A percentile compares a stretch with the other conserved stretches of the same genome.
Conservation (phyloP, 305 asterid genomes). For the Petunia hybrid region DNA sequence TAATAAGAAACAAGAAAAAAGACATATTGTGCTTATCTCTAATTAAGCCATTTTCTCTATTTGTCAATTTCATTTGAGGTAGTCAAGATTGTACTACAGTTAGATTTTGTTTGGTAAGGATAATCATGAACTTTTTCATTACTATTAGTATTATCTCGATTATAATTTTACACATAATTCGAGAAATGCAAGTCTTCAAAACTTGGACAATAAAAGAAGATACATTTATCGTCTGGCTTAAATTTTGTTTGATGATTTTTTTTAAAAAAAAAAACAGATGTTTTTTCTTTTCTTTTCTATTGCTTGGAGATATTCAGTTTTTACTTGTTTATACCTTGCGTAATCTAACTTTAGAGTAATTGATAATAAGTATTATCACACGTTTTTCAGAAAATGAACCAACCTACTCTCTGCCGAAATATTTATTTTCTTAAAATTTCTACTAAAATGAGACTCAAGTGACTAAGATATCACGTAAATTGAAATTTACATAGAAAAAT, state of each 20-base stretch:
- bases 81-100: conserved; percentile 21
- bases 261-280: background rate
- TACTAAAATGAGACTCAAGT: too few relatives aligned
- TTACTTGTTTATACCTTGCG: background rate
- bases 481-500: too few relatives aligned
- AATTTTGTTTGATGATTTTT: background rate
- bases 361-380: too few relatives aligned
- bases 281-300: background rate
- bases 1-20: background rate
- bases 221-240: background rate
- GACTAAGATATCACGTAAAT: too few relatives aligned
- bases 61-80: conserved; percentile 1
- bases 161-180: background rate
- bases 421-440: too few relatives aligned
- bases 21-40: background rate
- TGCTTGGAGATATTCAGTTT: background rate
- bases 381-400: too few relatives aligned
- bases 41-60: background rate
- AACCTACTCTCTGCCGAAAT: too few relatives aligned
- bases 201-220: background rate
- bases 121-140: background rate
- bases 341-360: background rate
- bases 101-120: background rate
- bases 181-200: background rate
- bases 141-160: background rate